Evolutionary conservation across 345 rosid species (phyloP).

Genomic region (Populus euphratica): DNA sequence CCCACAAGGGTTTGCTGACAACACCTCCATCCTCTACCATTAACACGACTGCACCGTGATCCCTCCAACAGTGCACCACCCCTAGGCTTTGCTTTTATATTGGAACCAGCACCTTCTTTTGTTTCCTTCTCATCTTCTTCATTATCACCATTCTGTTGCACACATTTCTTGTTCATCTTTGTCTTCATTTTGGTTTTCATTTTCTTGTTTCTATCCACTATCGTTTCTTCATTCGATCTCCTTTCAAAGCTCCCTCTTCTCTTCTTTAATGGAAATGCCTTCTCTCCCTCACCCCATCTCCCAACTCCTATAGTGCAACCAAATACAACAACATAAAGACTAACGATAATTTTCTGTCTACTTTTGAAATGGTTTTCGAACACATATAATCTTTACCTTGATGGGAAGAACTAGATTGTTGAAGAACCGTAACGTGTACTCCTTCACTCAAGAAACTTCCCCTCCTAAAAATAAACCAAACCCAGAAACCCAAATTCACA

Average conservation of each 20-base stretch:
- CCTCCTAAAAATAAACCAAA: conserved; percentile 27
- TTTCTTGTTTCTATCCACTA: conserved; percentile 23
- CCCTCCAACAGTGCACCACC: conserved; percentile 67
- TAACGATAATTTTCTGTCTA: not conserved
- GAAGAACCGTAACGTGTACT: conserved; percentile 18
- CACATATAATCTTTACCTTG: conserved; percentile 40
- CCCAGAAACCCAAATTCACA: conserved; percentile 32
- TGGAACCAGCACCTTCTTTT: not conserved
- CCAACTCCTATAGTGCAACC: conserved; percentile 30
- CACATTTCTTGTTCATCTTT: conserved; percentile 39
- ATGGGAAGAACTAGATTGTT: conserved; percentile 26
- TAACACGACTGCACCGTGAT: conserved; percentile 89
- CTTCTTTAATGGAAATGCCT: conserved; percentile 53
- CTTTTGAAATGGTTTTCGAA: not conserved
- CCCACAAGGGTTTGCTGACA: conserved; percentile 89
- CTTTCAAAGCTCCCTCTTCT: conserved; percentile 44
- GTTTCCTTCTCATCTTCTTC: conserved; percentile 18
- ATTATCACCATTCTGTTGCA: not conserved
- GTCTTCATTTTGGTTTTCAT: conserved; percentile 34
- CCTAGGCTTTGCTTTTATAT: conserved; percentile 45
- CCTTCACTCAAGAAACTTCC: conserved; percentile 34
- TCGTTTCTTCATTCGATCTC: conserved; percentile 4
- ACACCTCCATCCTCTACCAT: conserved; percentile 98
- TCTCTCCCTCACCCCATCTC: conserved; percentile 45
- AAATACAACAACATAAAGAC: conserved; percentile 14